Base-by-base conservation (phyloP, 2,329 filamentous ascomycete genomes). In the Exophiala bonariae region DNA sequence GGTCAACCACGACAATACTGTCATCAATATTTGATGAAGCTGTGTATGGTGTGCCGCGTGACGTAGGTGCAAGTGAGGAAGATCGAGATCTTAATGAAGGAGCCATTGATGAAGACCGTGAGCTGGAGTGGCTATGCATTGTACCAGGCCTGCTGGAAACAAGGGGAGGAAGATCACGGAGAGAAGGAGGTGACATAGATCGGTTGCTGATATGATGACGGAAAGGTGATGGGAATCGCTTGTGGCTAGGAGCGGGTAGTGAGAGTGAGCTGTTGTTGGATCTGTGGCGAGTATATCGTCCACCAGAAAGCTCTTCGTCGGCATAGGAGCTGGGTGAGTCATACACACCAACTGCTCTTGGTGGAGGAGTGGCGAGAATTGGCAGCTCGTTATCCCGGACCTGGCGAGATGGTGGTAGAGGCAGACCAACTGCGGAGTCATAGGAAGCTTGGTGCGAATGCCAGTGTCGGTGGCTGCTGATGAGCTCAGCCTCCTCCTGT, bases 401-500 rank as follows among this genome's bases (percentile, higher is more conserved):
- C 44, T 14, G 48, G n/a, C 32, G 47, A 10, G 49, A 30, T 17
- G 46, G 45, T 19, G 49, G 34, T 14, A 50, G 43, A 20, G 46
- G 44, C 9, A 55, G 36, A 14, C 53, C 54, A 11, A 55, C 38
- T 20, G 43, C 47, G 26, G 49, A 52, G 20, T 60, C 56, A 44
- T 56, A 54, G 2, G 51, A 49, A 16, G 53, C 44, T 31, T 55
- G 51, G 37, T 59, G 58, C 60, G 66, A 66, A 65, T 60, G 69
- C 67, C 45, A 60, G 46, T 55, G 44, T 41, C 52, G 31, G 35
- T 58, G 50, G 33, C 40, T 35, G 49, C 73, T 64, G 62, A 71
- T 69, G 49, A 69, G 61, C 44, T 67, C 67, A 20, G 65, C 63
- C 49, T 74, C 72, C 66, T 80, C 77, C 61, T 81, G 75, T 50